Conservation (phyloP, 495 filamentous ascomycete species). For the Penicilliopsis zonata region DNA sequence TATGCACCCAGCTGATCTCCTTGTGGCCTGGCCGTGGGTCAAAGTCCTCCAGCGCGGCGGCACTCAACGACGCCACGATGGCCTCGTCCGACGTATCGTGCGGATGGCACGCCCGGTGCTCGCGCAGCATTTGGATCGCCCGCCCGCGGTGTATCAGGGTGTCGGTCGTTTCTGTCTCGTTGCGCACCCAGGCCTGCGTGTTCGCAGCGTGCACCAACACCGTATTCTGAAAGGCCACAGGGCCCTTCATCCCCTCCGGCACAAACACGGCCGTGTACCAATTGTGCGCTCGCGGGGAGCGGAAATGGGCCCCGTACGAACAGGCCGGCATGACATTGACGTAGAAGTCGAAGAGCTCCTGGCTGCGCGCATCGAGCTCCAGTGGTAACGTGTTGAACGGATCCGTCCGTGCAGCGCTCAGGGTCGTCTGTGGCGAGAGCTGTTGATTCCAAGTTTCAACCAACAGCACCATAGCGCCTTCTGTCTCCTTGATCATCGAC, state of each 20-base stretch:
- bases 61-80: conserved; percentile 26
- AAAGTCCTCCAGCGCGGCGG: conserved; percentile 29
- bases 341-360: conserved; percentile 27
- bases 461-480: no score
- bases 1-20: conserved; percentile 25
- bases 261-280: conserved; percentile 28
- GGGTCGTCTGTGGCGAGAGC: conserved; percentile 21
- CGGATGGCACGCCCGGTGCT: conserved; percentile 16
- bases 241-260: conserved; percentile 26
- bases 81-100: conserved; percentile 22
- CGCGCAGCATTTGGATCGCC: conserved; percentile 20
- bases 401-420: conserved; percentile 26
- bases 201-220: conserved; percentile 28
- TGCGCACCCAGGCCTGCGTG: conserved; percentile 25
- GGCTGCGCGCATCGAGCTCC: conserved; percentile 16
- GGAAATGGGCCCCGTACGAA: conserved; percentile 23
- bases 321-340: conserved; percentile 28
- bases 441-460: no score
- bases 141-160: conserved; percentile 19
- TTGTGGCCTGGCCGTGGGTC: conserved; percentile 27
- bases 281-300: conserved; percentile 23
- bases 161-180: conserved; percentile 14
- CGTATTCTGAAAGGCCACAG: conserved; percentile 25
- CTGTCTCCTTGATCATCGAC: no score
- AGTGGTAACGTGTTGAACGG: conserved; percentile 25